Evolutionary conservation across 2,329 filamentous ascomycete species (phyloP), one percentile per base, ranked within the genome.

Genomic region (Trichoderma afroharzianum): DNA sequence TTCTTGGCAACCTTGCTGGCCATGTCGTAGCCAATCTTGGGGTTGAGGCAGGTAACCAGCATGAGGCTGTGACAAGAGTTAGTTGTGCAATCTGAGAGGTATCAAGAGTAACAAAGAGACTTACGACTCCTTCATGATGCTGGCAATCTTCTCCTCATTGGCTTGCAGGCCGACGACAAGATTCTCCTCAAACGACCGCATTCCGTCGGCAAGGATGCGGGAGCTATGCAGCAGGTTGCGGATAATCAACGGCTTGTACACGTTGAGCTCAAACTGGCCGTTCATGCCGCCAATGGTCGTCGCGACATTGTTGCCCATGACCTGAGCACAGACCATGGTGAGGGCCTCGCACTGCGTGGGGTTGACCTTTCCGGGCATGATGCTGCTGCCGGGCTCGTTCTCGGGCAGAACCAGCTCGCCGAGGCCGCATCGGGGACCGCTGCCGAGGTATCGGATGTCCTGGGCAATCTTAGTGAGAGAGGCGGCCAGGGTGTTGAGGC

Each of bases 341-440:
- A 99, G 86, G 73, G 94, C 93, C 87, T 99, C 96, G 84, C 94
- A 97, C 85, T 99, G 96, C 36, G 96, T 99, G 36, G 96, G 96
- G 87, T 99, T 99, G 81, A 99, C 96, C 87, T 99, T 99, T 79
- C 96, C 96, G 58, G 96, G 96, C 96, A 99, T 99, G 87, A 99
- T 98, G 77, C 93, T 97, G 79, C 92, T 96, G 75, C 95, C 95
- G 39, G 96, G 96, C 87, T 99, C 96, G 85, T 99, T 99, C 86
- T 99, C 96, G 30, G 96, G 96, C 66, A 99, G 90, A 79, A 89
- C 89, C 74, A 99, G 89, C 86, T 99, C 96, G 76, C 95, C 95
- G 26, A 98, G 91, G 79, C 96, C 96, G 83, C 96, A 98, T 72
- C 96, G 94, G 70, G 96, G 96, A 18, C 96, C 96, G 76, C 93